phyloP scores from a whole-genome alignment of 2,329 filamentous ascomycete genomes.

The Fusarium sp. region DNA sequence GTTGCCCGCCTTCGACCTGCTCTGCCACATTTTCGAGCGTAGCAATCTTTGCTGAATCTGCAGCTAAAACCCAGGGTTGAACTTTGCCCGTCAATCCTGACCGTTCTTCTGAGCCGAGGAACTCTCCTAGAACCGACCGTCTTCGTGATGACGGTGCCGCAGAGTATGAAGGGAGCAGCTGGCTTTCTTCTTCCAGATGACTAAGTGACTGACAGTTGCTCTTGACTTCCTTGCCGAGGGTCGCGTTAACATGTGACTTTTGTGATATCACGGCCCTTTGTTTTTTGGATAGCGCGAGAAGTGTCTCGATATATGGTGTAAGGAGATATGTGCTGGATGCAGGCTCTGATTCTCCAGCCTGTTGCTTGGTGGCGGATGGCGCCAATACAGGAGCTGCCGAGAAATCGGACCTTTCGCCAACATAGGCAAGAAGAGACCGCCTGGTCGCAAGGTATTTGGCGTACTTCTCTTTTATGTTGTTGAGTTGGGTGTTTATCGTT shows the following conservation, averaged over 20 bases:
- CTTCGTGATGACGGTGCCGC: slow-evolving; percentile 54
- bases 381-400: slow-evolving; percentile 44
- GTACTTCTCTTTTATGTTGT: slow-evolving; percentile 67
- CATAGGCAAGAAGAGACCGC: slow-evolving; percentile 60
- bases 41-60: slow-evolving; percentile 70
- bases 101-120: slow-evolving; percentile 55
- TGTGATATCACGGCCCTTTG: slow-evolving; percentile 71
- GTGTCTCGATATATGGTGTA: slow-evolving; percentile 67
- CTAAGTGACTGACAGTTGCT: slow-evolving; percentile 65
- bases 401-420: slow-evolving; percentile 53
- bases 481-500: slow-evolving; percentile 57
- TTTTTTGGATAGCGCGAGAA: slow-evolving; percentile 66
- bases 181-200: slow-evolving; percentile 72
- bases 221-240: slow-evolving; percentile 65
- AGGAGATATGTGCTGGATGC: slow-evolving; percentile 59
- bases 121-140: slow-evolving; percentile 61
- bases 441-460: slow-evolving; percentile 64
- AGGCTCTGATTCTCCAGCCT: slow-evolving; percentile 33
- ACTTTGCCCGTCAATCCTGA: slow-evolving; percentile 60
- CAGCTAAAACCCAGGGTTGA: slow-evolving; percentile 71
- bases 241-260: slow-evolving; percentile 68
- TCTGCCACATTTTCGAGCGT: slow-evolving; percentile 71
- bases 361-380: slow-evolving; percentile 15
- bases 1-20: slow-evolving; percentile 70
- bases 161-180: slow-evolving; percentile 68